Percentiles rank a stretch among this genome's conserved stretches.
Evolutionary conservation across 129 eudicot species (phyloP).

Genomic region (Logfia minima): DNA sequence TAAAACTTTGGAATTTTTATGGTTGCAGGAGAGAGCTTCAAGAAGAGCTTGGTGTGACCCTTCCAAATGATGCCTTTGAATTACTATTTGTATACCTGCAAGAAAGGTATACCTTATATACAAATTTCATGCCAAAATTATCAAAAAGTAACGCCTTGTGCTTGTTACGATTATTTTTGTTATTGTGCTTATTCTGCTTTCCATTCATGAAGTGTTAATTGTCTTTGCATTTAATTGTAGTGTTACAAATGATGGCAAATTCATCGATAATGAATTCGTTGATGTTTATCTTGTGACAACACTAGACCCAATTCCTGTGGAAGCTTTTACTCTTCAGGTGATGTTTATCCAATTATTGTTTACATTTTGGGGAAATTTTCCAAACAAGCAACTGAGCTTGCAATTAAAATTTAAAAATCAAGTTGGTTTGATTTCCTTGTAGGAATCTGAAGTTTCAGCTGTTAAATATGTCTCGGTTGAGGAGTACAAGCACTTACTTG

Average conservation of each 20-base stretch:
- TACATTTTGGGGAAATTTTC: background rate
- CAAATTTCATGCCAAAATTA: background rate
- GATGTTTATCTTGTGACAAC: conserved; percentile 96
- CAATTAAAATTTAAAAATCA: conserved; percentile 11
- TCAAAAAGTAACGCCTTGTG: too few relatives aligned
- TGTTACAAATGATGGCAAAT: conserved; percentile 73
- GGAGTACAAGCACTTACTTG: conserved; percentile 72
- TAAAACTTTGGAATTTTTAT: background rate
- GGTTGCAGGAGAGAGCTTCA: conserved; percentile 89
- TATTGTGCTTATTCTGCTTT: too few relatives aligned
- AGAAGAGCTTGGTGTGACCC: conserved; percentile 85
- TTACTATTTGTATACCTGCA: conserved; percentile 62
- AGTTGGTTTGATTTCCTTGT: conserved; percentile 18
- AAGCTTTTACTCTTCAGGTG: conserved; percentile 97
- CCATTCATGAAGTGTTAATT: background rate
- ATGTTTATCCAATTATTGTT: background rate
- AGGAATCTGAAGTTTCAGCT: conserved; percentile 98
- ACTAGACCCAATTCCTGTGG: conserved; percentile 78
- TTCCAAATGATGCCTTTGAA: conserved; percentile 91
- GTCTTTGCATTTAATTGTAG: conserved; percentile 39
- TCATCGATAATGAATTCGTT: conserved; percentile 79
- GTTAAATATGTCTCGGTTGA: conserved; percentile 74
- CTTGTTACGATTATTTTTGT: too few relatives aligned
- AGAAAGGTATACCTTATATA: conserved; percentile 53
- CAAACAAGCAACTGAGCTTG: background rate